Conservation (phyloP, 169 alveolate genomes). For the Eimeria falciformis region DNA sequence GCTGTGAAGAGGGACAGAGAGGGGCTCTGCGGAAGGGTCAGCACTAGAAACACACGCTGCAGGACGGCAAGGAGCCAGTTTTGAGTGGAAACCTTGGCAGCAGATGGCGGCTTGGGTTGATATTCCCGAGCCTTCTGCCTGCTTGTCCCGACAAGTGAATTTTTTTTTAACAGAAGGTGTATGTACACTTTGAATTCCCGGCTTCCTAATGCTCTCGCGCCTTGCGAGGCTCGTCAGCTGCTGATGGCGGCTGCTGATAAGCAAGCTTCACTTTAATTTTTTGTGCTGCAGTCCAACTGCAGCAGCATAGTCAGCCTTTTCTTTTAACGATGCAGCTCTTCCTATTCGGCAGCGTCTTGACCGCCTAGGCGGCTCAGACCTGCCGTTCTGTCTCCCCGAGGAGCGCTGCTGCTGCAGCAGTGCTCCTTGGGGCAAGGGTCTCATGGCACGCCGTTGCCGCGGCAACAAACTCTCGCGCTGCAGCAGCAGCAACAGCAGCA, state of each 20-base stretch:
- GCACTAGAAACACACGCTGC: neutral
- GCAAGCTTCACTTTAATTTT: no score
- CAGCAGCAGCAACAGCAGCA: neutral
- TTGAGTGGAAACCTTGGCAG: neutral
- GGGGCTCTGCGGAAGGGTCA: no score
- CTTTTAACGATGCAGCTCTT: constrained; percentile 13
- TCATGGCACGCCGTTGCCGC: constrained; percentile 12
- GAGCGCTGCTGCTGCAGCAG: constrained; percentile 15
- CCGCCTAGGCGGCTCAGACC: constrained; percentile 62
- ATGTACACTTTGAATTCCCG: neutral
- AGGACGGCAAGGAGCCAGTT: neutral
- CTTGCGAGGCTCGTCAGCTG: no score
- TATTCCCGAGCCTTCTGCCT: no score
- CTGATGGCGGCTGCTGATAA: no score
- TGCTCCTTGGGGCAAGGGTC: constrained; percentile 39
- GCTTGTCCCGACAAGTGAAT: no score
- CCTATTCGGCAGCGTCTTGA: constrained; percentile 38
- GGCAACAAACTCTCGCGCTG: neutral
- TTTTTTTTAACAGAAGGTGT: no score
- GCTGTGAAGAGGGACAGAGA: no score
- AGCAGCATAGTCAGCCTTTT: neutral
- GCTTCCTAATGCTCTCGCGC: neutral
- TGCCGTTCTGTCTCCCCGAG: constrained; percentile 57
- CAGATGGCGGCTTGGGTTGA: neutral
- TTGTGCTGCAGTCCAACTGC: constrained; percentile 41